Evolutionary conservation across 305 asterid species (phyloP), one percentile per base, ranked within the genome.

Genomic region (Ruellia speciosa): DNA sequence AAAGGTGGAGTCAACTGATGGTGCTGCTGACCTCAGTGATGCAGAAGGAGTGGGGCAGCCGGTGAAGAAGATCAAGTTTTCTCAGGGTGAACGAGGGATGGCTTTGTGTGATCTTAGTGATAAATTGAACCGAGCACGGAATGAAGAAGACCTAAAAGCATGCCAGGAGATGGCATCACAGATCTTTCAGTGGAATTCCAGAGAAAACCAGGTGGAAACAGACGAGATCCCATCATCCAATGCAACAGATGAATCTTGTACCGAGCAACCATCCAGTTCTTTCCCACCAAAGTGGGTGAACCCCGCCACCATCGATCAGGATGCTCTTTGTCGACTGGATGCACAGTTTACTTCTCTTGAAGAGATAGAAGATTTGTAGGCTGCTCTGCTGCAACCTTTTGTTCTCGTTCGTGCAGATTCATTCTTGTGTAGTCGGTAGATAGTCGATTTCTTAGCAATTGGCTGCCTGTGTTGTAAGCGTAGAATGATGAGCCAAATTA

Each of bases 111-210:
- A 87, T 41, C 85, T 90, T 49, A 64, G 61, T 11, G 98, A 87
- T 49, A 90, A 88, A 75, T 59, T 90, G 75, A 77, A 77, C 58
- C 82, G 77, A 72, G 88, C 87, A 15, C 82, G 86, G 66, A 90
- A 79, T 19, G 86, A 68, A 56, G 96, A 87, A 34, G 96, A 90
- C 66, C 51, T 90, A 53, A 75, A 81, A 72, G 79, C 79, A 19
- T 85, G 95, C 69, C 31, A 75, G 76, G 83, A 76, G 71, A 61
- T 71, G 71, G 80, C 81, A 12, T 62, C 75, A 41, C 71, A 79
- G 72, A 76, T 88, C 28, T 79, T 80, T 59, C 59, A 64, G 52
- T 74, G 68, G 66, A 56, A 71, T 35, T 15, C 18, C 39, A 68
- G 60, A 59, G 63, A 20, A 53, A 60, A 50, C 54, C 68, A 66